These are phyloP conservation scores for Penicillium lividum DNA, from an alignment of 495 filamentous ascomycete species.

Conservation along the genomic window DNA sequence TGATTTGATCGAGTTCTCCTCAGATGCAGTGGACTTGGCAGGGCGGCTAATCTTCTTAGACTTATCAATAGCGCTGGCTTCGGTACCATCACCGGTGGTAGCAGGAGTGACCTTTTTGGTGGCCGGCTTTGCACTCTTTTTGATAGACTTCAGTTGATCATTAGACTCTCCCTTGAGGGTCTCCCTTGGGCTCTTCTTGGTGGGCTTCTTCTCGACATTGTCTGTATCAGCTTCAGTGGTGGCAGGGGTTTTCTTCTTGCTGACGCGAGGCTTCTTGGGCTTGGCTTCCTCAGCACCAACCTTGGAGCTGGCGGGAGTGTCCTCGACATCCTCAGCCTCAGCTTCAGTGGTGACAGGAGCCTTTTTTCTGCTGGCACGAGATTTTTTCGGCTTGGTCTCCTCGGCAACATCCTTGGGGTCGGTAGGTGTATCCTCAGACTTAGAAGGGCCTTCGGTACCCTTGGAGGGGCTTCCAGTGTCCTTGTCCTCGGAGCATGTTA, in stretches of 20 bases:
- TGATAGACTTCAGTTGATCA: conserved; percentile 28
- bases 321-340: too few relatives aligned
- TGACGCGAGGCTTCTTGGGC: conserved; percentile 8
- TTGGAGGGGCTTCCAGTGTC: not conserved
- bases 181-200: conserved; percentile 19
- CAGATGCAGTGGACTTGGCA: conserved; percentile 29
- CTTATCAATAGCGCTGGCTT: conserved; percentile 1
- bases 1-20: conserved; percentile 27
- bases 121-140: conserved; percentile 31
- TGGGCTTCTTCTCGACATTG: conserved; percentile 18
- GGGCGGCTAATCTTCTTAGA: conserved; percentile 32
- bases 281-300: conserved; percentile 18
- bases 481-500: not conserved
- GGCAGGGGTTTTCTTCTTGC: conserved; percentile 6
- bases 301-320: not conserved
- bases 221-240: conserved; percentile 20
- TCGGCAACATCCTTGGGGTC: not conserved
- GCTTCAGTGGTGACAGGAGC: not conserved
- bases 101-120: conserved; percentile 9
- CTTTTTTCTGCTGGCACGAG: conserved; percentile 1
- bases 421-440: not conserved
- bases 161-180: conserved; percentile 18
- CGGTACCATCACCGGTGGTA: not conserved
- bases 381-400: conserved; percentile 6
- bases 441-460: not conserved